A percentile compares a stretch with the other conserved stretches of the same genome.
These are phyloP conservation scores for Quillaja saponaria DNA, from an alignment of 306 rosid species.

Conservation along the genomic window DNA sequence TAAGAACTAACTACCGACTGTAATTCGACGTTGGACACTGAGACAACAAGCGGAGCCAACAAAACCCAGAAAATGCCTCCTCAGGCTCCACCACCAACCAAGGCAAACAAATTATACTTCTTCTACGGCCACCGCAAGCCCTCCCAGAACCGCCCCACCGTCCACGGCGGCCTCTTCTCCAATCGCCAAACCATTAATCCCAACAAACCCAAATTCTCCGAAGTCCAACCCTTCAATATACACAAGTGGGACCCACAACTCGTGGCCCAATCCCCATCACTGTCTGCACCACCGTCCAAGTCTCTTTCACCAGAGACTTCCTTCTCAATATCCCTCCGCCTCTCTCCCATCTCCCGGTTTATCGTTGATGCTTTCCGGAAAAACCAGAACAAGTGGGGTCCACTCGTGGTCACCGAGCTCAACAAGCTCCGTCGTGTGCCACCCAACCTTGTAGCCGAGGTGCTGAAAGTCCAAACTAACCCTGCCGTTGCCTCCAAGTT, in stretches of 20 bases:
- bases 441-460: constrained; percentile 69
- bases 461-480: constrained; percentile 58
- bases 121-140: constrained; percentile 83
- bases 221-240: constrained; percentile 43
- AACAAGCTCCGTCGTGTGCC: constrained; percentile 77
- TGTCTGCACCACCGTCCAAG: constrained; percentile 17
- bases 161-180: constrained; percentile 73
- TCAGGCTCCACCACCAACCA: constrained; percentile 38
- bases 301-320: constrained; percentile 20
- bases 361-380: constrained; percentile 64
- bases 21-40: no score
- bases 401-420: constrained; percentile 59
- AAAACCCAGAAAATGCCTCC: constrained; percentile 86
- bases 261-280: constrained; percentile 28
- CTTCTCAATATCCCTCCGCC: constrained; percentile 42
- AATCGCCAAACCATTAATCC: constrained; percentile 43
- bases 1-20: no score
- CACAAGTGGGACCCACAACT: constrained; percentile 72
- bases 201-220: constrained; percentile 26
- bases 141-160: constrained; percentile 67
- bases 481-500: constrained; percentile 62
- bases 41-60: no score
- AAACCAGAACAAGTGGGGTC: constrained; percentile 58
- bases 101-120: constrained; percentile 50
- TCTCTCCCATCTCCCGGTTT: constrained; percentile 79